These are phyloP conservation scores for Suillus ampliporus DNA, from an alignment of 768 basidiomycete genomes.

Conservation along the genomic window DNA sequence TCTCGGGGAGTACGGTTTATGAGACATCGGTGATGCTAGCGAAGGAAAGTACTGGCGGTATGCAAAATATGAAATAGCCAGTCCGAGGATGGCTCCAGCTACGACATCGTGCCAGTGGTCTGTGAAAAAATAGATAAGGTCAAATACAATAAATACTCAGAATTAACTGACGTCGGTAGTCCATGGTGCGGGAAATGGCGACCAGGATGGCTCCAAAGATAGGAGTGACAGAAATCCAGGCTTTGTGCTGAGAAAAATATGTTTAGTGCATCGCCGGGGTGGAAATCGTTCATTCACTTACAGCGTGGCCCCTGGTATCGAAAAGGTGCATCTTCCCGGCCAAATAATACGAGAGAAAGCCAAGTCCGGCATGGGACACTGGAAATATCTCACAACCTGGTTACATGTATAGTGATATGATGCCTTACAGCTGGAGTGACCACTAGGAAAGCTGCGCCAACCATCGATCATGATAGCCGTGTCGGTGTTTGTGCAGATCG, in stretches of 20 bases:
- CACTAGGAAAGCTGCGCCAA: slow-evolving; percentile 91
- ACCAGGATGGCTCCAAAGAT: slow-evolving; percentile 78
- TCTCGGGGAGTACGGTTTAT: slow-evolving; percentile 77
- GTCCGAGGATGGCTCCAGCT: slow-evolving; percentile 78
- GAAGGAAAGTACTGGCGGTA: slow-evolving; percentile 87
- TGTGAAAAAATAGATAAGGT: slow-evolving; percentile 32
- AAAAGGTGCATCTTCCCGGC: slow-evolving; percentile 94
- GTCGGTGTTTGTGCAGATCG: slow-evolving; percentile 81
- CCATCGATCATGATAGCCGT: slow-evolving; percentile 70
- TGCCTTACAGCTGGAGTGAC: slow-evolving; percentile 81
- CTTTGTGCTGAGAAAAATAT: slow-evolving; percentile 57
- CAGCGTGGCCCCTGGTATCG: slow-evolving; percentile 76
- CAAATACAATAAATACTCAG: slow-evolving; percentile 5
- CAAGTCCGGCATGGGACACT: slow-evolving; percentile 95
- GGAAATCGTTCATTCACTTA: slow-evolving; percentile 36
- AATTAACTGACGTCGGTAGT: slow-evolving; percentile 72
- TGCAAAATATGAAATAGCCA: slow-evolving; percentile 69
- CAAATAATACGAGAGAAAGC: slow-evolving; percentile 86
- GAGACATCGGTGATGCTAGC: slow-evolving; percentile 64
- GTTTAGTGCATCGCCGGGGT: slow-evolving; percentile 9
- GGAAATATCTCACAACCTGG: slow-evolving; percentile 9
- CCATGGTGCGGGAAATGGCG: slow-evolving; percentile 90
- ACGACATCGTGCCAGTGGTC: slow-evolving; percentile 95
- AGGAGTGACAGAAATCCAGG: slow-evolving; percentile 84
- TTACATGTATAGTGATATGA: not conserved